phyloP scores from a whole-genome alignment of 768 basidiomycete species.

The Termitomyces sp. region DNA sequence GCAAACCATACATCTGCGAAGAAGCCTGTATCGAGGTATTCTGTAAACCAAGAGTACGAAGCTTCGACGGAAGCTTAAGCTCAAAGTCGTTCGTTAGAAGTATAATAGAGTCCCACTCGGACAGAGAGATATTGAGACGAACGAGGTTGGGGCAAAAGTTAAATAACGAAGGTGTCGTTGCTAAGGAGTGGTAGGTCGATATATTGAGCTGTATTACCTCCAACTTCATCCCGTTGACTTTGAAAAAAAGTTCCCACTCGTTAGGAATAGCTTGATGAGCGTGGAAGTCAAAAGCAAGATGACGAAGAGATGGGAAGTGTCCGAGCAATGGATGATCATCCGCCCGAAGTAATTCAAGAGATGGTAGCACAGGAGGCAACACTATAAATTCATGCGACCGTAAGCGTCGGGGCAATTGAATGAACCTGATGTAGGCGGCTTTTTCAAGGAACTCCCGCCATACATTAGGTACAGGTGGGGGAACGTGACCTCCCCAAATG shows the following conservation, averaged over 20 bases:
- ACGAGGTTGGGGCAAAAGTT: constrained; percentile 7
- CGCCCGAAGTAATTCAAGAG: constrained; percentile 1
- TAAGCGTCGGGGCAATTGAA: not conserved
- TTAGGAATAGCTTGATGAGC: too few relatives aligned
- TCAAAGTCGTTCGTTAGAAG: not conserved
- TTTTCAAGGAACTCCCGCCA: constrained; percentile 10
- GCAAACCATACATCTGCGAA: not conserved
- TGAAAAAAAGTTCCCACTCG: constrained; percentile 1
- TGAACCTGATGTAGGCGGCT: constrained; percentile 2
- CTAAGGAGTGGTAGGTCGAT: not conserved
- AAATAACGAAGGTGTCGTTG: not conserved
- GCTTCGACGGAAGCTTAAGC: constrained; percentile 3
- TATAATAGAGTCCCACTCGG: constrained; percentile 1
- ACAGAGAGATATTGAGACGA: constrained; percentile 11
- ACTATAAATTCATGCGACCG: not conserved
- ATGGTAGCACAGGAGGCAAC: not conserved
- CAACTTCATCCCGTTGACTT: constrained; percentile 7
- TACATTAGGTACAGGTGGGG: not conserved
- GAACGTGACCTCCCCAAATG: not conserved
- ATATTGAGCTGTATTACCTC: constrained; percentile 7
- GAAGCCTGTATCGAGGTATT: constrained; percentile 2
- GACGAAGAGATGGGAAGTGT: constrained; percentile 10
- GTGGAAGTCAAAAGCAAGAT: not conserved
- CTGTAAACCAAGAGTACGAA: constrained; percentile 13
- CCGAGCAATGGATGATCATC: not conserved